Base-by-base conservation (phyloP, 352 stramenopile species). In the Pythium diclinum region DNA sequence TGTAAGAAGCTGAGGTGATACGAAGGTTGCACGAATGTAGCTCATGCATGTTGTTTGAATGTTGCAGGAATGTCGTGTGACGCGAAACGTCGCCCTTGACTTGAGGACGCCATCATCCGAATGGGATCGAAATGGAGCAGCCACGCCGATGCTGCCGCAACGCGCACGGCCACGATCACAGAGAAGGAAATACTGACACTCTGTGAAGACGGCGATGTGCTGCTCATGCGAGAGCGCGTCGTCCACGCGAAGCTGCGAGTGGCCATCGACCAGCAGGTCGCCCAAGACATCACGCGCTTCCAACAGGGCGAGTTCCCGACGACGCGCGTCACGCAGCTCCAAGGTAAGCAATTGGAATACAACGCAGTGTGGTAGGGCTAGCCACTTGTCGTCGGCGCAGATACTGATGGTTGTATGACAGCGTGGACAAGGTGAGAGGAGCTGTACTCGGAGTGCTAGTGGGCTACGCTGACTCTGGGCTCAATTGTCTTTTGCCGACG, bases 201-300 rank as follows among this genome's bases (percentile, higher is more conserved):
- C 28, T 81, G 78, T 65, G 78, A 89, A 54, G 73, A 75, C 56
- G 78, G 80, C 17, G 80, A 89, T 40, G 28, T 89, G 57, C 64
- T 89, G 38, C 72, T 89, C n/a, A 55, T 70, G 21, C 76, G 80
- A 6, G 80, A 87, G 48, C 63, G 75, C 28, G 63, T 85, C 30
- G 52, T 67, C 8, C 62, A 85, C 42, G 56, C 62, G 10, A 16
- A 58, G 30, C 49, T 85, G 32, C 72, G 66, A 16, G 62, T 88
- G 6, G 58, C 69, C 17, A 67, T 87, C 14, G 74, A 84, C 21
- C 67, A 69, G n/a, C 42, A 63, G 23, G 73, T 85, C 14, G 80
- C 78, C 51, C 67, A 68, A 5, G 75, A 85, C 57, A 81, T 89
- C 38, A 57, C 63, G 11, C 72, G 59, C 44, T 78, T 84, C 61